A percentile compares a stretch with the other conserved stretches of the same genome.
phyloP scores from a whole-genome alignment of 345 rosid genomes.

The Pistacia vera region DNA sequence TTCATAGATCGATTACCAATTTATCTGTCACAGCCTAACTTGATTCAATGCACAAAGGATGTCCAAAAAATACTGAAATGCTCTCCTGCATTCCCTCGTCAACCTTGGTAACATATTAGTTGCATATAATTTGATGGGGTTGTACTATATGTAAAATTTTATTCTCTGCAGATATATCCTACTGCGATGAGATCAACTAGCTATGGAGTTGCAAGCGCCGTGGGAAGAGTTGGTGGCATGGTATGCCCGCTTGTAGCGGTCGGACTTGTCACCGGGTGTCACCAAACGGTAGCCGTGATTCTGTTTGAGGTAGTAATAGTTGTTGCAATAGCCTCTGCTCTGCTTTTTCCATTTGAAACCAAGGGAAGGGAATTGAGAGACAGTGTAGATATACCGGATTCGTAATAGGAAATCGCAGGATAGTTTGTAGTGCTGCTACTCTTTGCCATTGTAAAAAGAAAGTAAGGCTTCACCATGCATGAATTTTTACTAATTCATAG shows the following conservation, averaged over 20 bases:
- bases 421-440: neutral
- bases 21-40: too few species aligned
- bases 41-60: too few species aligned
- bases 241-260: slow-evolving; percentile 59
- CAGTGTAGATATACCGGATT: neutral
- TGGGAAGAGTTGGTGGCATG: slow-evolving; percentile 72
- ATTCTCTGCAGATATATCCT: slow-evolving; percentile 49
- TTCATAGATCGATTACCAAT: too few species aligned
- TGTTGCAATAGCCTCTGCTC: slow-evolving; percentile 37
- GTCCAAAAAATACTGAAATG: too few species aligned
- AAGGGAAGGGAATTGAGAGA: slow-evolving; percentile 52
- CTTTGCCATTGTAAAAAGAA: neutral
- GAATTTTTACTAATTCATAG: neutral
- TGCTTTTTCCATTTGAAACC: slow-evolving; percentile 55
- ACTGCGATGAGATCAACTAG: slow-evolving; percentile 58
- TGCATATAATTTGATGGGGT: too few species aligned
- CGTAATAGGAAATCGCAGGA: neutral
- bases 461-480: neutral
- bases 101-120: too few species aligned
- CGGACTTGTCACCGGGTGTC: slow-evolving; percentile 51
- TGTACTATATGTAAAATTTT: too few species aligned
- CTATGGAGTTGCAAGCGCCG: slow-evolving; percentile 53
- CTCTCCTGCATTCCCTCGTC: too few species aligned
- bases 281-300: slow-evolving; percentile 44
- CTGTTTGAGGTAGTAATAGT: slow-evolving; percentile 42